Evolutionary conservation across 176 grass and related monocot genomes (phyloP).

Genomic region (Zoysia japonica): DNA sequence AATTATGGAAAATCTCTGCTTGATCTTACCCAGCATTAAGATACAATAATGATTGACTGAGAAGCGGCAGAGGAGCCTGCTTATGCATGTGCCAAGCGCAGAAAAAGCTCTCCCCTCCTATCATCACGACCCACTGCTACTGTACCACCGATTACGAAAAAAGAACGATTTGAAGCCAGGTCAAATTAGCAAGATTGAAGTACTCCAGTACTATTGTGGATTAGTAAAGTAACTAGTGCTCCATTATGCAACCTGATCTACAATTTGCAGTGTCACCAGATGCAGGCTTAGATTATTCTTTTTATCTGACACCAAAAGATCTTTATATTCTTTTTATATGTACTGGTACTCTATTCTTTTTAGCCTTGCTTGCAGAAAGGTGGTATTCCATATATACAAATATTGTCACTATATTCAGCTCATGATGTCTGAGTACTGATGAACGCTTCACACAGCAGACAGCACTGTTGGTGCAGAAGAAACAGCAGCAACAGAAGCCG

Average conservation of each 20-base stretch:
- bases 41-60: too few relatives aligned
- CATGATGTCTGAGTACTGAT: conserved; percentile 16
- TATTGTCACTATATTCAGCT: conserved; percentile 33
- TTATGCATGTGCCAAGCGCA: too few relatives aligned
- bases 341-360: not conserved
- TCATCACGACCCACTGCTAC: too few relatives aligned
- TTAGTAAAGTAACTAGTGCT: not conserved
- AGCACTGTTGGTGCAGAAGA: conserved; percentile 44
- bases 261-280: conserved; percentile 7
- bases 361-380: conserved; percentile 38
- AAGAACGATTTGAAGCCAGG: not conserved
- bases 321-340: not conserved
- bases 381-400: not conserved
- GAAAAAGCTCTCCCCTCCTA: too few relatives aligned
- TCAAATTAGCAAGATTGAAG: not conserved
- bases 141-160: not conserved
- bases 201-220: not conserved
- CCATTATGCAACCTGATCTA: conserved; percentile 7
- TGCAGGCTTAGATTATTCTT: conserved; percentile 23
- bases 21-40: too few relatives aligned
- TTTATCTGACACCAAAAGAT: conserved; percentile 25
- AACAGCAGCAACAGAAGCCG: conserved; percentile 47
- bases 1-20: too few relatives aligned
- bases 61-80: too few relatives aligned
- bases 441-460: conserved; percentile 22